phyloP scores from a whole-genome alignment of 441 rosid genomes.

The Erysimum pusillum region DNA sequence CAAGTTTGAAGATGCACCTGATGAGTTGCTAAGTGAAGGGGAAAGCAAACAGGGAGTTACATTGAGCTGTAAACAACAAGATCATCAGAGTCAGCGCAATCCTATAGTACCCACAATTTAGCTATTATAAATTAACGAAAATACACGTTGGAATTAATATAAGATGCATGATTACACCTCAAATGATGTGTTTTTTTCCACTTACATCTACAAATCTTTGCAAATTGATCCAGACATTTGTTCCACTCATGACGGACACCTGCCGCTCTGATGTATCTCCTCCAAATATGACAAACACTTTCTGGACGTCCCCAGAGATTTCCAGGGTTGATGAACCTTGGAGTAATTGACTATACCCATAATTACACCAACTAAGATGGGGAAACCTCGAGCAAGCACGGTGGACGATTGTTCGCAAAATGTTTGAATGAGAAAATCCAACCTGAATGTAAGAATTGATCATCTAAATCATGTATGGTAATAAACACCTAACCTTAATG shows the following conservation, averaged over 20 bases:
- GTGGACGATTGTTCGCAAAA: slow-evolving; percentile 76
- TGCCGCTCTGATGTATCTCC: slow-evolving; percentile 98
- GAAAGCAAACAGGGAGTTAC: slow-evolving; percentile 92
- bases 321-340: slow-evolving; percentile 46
- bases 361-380: slow-evolving; percentile 57
- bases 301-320: slow-evolving; percentile 48
- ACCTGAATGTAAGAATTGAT: slow-evolving; percentile 59
- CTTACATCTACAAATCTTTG: slow-evolving; percentile 86
- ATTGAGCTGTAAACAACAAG: slow-evolving; percentile 72
- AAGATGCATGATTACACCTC: slow-evolving; percentile 26
- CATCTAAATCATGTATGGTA: slow-evolving; percentile 37
- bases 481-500: slow-evolving; percentile 76
- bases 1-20: slow-evolving; percentile 46
- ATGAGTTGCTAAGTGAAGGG: slow-evolving; percentile 53
- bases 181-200: slow-evolving; percentile 30
- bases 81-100: slow-evolving; percentile 41
- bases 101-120: slow-evolving; percentile 24
- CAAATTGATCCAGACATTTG: slow-evolving; percentile 96
- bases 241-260: slow-evolving; percentile 97
- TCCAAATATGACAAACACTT: slow-evolving; percentile 90
- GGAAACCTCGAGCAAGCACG: slow-evolving; percentile 89
- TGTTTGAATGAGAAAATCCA: slow-evolving; percentile 94
- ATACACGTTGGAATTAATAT: slow-evolving; percentile 1
- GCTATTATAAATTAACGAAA: slow-evolving; percentile 16
- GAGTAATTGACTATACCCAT: slow-evolving; percentile 55